Percentiles rank a stretch among this genome's conserved stretches.
Evolutionary conservation across 225 moss, liverwort and hornwort genomes (phyloP).

Genomic region (Polytrichum formosum): DNA sequence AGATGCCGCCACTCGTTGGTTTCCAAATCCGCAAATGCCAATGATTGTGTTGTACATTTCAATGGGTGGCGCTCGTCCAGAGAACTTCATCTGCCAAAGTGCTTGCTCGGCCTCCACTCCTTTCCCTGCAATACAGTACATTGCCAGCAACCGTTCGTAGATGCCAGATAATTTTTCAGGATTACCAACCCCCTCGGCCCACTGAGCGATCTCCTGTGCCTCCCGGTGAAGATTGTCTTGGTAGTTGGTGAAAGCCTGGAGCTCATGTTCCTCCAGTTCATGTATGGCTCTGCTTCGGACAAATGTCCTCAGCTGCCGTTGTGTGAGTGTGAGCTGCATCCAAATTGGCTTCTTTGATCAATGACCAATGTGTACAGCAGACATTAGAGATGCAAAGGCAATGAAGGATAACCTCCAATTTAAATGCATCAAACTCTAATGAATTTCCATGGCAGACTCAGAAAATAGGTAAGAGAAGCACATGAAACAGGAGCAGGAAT

Average conservation of each 20-base stretch:
- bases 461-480: too few relatives aligned
- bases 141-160: conserved; percentile 86
- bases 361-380: neutral
- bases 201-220: conserved; percentile 73
- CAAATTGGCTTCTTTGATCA: neutral
- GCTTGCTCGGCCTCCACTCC: conserved; percentile 82
- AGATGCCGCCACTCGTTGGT: conserved; percentile 71
- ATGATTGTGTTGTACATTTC: conserved; percentile 95
- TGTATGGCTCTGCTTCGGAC: conserved; percentile 48
- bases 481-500: too few relatives aligned
- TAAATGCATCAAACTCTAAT: too few relatives aligned
- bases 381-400: too few relatives aligned
- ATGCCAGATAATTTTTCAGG: conserved; percentile 59
- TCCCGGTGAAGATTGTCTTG: conserved; percentile 68
- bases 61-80: conserved; percentile 74
- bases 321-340: conserved; percentile 63
- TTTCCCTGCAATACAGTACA: conserved; percentile 93
- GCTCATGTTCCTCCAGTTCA: conserved; percentile 63
- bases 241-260: conserved; percentile 47
- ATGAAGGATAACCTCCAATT: too few relatives aligned
- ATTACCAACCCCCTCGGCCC: conserved; percentile 63
- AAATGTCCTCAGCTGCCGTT: conserved; percentile 58
- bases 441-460: too few relatives aligned
- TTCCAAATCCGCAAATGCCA: conserved; percentile 83
- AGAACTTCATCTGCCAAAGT: conserved; percentile 90